These are phyloP conservation scores for Penicillium decumbens DNA, from an alignment of 2,329 filamentous ascomycete genomes.

Conservation along the genomic window DNA sequence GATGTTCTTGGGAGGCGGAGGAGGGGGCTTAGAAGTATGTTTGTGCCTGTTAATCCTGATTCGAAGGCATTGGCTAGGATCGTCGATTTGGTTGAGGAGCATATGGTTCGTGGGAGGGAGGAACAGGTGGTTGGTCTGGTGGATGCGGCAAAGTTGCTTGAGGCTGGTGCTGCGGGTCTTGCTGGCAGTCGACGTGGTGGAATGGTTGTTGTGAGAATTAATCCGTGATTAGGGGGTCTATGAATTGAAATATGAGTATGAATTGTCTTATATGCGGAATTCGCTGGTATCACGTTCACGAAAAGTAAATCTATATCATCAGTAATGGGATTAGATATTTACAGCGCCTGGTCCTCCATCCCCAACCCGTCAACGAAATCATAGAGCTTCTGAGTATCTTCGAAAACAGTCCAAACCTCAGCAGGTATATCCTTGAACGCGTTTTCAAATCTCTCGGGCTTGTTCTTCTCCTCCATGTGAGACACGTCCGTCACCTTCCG, in stretches of 20 bases:
- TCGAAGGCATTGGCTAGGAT: conserved; percentile 32
- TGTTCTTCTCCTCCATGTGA: conserved; percentile 69
- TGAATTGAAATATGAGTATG: not conserved
- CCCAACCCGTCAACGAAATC: conserved; percentile 29
- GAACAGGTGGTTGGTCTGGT: conserved; percentile 34
- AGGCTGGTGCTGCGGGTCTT: conserved; percentile 26
- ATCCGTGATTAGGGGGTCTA: not conserved
- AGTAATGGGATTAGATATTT: not conserved
- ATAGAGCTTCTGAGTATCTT: conserved; percentile 63
- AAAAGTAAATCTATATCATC: not conserved
- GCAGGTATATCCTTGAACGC: conserved; percentile 73
- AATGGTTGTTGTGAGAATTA: conserved; percentile 33
- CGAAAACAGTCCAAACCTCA: conserved; percentile 75
- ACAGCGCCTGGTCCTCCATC: conserved; percentile 17
- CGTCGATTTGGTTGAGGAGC: conserved; percentile 33
- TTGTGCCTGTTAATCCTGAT: conserved; percentile 38
- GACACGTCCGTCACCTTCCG: conserved; percentile 74
- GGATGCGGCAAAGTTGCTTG: conserved; percentile 34
- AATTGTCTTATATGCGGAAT: not conserved
- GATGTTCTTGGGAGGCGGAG: conserved; percentile 20
- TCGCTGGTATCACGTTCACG: not conserved
- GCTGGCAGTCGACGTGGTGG: conserved; percentile 26
- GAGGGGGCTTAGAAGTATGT: conserved; percentile 28
- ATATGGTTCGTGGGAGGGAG: conserved; percentile 32
- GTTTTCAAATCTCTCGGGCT: conserved; percentile 69